Percentiles rank a stretch among this genome's conserved stretches.
phyloP scores from a whole-genome alignment of 768 basidiomycete genomes.

The Russula dissimulans region DNA sequence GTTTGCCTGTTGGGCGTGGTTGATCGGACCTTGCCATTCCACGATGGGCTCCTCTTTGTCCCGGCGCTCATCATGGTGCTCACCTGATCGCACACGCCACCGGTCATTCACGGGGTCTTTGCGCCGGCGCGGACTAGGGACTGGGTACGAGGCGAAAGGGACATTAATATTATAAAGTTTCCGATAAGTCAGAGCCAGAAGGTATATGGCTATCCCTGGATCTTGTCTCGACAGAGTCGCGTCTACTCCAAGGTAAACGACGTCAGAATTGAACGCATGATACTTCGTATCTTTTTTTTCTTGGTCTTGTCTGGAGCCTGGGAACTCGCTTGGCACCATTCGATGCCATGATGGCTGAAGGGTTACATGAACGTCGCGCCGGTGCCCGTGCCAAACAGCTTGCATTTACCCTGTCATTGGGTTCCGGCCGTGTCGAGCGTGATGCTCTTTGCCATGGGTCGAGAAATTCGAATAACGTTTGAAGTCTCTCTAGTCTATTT shows the following conservation, averaged over 20 bases:
- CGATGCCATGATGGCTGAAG: too few species aligned
- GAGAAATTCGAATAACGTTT: not conserved
- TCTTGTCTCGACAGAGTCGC: not conserved
- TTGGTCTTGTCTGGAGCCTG: not conserved
- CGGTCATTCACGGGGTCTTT: not conserved
- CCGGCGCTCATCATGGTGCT: not conserved
- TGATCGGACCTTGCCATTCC: not conserved
- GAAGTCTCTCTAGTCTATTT: not conserved
- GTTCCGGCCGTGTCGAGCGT: not conserved
- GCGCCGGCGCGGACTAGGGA: slow-evolving; percentile 1
- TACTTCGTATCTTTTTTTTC: too few species aligned
- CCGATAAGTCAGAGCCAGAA: not conserved
- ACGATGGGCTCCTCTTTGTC: not conserved
- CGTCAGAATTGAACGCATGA: too few species aligned
- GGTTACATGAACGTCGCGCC: too few species aligned
- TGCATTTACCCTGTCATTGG: not conserved
- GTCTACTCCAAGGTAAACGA: not conserved
- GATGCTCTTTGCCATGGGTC: not conserved
- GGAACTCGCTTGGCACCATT: not conserved
- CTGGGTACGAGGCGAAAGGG: slow-evolving; percentile 2
- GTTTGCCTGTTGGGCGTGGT: too few species aligned
- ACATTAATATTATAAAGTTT: not conserved
- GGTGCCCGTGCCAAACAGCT: too few species aligned
- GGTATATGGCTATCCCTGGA: not conserved
- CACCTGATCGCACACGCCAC: not conserved